Evolutionary conservation across 164 flowering plant genomes (phyloP).

Genomic region (Aristolochia contorta): DNA sequence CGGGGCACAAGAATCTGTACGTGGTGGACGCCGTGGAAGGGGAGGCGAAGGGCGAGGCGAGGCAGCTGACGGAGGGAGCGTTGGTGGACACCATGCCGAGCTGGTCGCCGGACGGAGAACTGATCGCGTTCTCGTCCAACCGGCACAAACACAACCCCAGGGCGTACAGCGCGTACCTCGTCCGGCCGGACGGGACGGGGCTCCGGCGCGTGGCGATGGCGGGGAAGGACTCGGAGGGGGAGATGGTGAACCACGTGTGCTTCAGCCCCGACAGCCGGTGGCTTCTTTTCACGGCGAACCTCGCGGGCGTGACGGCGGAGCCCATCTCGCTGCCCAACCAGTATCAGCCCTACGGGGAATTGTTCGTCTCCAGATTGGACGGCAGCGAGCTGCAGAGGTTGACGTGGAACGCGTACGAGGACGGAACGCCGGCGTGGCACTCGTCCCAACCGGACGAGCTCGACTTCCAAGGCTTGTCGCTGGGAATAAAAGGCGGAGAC

Average conservation of each 20-base stretch:
- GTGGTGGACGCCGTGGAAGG: constrained; percentile 59
- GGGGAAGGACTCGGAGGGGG: constrained; percentile 40
- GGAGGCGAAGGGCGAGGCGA: constrained; percentile 32
- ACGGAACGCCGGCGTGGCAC: constrained; percentile 85
- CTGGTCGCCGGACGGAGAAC: constrained; percentile 86
- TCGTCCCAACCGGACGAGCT: constrained; percentile 9
- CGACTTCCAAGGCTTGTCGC: constrained; percentile 18
- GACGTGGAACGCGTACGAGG: constrained; percentile 79
- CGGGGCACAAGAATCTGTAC: constrained; percentile 74
- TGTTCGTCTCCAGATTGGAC: constrained; percentile 51
- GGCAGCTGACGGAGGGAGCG: constrained; percentile 54
- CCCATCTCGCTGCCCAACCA: constrained; percentile 80
- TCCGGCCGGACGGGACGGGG: constrained; percentile 69
- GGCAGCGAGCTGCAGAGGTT: constrained; percentile 67
- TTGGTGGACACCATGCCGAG: constrained; percentile 86
- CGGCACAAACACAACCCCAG: constrained; percentile 41
- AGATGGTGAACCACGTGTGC: constrained; percentile 80
- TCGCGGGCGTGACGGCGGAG: constrained; percentile 70
- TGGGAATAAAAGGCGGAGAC: constrained; percentile 28
- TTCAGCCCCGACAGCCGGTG: constrained; percentile 64
- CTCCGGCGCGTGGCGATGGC: constrained; percentile 50
- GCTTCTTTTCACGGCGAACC: constrained; percentile 63
- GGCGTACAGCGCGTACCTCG: constrained; percentile 43
- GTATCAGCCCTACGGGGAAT: constrained; percentile 87
- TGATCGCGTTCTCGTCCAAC: constrained; percentile 81